Evolutionary conservation across 176 grass and related monocot species (phyloP).

Genomic region (Musa itinerans): DNA sequence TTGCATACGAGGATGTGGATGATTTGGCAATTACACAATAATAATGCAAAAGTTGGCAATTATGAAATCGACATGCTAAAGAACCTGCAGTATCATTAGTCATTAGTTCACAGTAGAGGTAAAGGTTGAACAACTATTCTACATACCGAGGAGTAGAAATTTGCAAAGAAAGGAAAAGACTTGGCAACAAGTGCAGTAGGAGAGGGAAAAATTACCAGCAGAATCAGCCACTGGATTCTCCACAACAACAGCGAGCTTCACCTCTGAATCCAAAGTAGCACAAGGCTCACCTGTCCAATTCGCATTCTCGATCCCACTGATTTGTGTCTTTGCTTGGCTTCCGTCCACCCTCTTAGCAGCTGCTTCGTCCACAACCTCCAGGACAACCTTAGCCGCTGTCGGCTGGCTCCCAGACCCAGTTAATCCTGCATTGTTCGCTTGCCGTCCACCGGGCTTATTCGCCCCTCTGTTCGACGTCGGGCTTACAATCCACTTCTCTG

Average conservation of each 20-base stretch:
- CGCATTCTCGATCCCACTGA: slow-evolving; percentile 33
- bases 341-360: slow-evolving; percentile 83
- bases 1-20: too few species aligned
- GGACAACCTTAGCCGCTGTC: slow-evolving; percentile 57
- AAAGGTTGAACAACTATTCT: too few species aligned
- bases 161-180: background rate
- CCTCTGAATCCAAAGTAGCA: slow-evolving; percentile 36
- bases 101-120: too few species aligned
- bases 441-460: slow-evolving; percentile 23
- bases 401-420: slow-evolving; percentile 27
- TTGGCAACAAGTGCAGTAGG: too few species aligned
- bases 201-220: slow-evolving; percentile 32
- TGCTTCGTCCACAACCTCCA: slow-evolving; percentile 64
- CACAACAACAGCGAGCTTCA: slow-evolving; percentile 32
- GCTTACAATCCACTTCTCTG: slow-evolving; percentile 97
- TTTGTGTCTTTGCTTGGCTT: slow-evolving; percentile 72
- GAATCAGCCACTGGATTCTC: slow-evolving; percentile 46
- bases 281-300: slow-evolving; percentile 50
- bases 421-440: slow-evolving; percentile 45
- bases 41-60: background rate
- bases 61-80: background rate
- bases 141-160: background rate
- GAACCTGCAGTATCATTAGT: background rate
- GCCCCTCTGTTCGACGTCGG: slow-evolving; percentile 38
- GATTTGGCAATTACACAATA: background rate